Conservation (phyloP, 371 early-diverging fungal genomes). For the Mucor irregularis region DNA sequence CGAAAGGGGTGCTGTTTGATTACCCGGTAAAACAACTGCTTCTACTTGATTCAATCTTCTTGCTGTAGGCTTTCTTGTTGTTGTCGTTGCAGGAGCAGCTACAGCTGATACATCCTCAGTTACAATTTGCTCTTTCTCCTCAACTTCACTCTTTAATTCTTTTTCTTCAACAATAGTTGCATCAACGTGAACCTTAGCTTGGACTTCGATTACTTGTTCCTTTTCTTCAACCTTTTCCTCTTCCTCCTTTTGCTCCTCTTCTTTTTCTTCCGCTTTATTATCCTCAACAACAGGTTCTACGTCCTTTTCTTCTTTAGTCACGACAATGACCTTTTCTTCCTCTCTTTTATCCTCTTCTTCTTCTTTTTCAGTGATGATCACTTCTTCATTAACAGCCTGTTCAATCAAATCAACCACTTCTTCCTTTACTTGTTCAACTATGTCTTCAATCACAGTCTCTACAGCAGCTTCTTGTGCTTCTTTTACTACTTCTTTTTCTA, state of each 20-base stretch:
- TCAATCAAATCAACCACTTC: neutral
- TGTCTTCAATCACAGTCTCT: neutral
- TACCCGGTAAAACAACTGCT: conserved; percentile 22
- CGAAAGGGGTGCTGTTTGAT: conserved; percentile 8
- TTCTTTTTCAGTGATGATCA: too few species aligned
- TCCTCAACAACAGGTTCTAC: neutral
- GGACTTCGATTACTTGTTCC: neutral
- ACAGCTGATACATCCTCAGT: neutral
- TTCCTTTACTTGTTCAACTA: neutral
- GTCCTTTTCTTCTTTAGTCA: neutral
- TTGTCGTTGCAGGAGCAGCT: neutral
- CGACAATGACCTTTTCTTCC: too few species aligned
- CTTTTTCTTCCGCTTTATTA: neutral
- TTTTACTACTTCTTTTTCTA: neutral
- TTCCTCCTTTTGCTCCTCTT: neutral
- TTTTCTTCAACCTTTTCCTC: neutral
- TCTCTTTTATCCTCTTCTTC: neutral
- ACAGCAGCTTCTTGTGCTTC: neutral
- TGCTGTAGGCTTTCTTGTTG: conserved; percentile 2
- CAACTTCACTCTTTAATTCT: neutral
- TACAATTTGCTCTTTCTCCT: neutral
- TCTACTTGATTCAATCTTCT: conserved; percentile 25
- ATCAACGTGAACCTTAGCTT: neutral
- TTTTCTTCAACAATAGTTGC: too few species aligned
- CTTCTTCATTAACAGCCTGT: neutral